Conservation (phyloP, 176 grass and related monocot species). For the Oryza brachyantha region DNA sequence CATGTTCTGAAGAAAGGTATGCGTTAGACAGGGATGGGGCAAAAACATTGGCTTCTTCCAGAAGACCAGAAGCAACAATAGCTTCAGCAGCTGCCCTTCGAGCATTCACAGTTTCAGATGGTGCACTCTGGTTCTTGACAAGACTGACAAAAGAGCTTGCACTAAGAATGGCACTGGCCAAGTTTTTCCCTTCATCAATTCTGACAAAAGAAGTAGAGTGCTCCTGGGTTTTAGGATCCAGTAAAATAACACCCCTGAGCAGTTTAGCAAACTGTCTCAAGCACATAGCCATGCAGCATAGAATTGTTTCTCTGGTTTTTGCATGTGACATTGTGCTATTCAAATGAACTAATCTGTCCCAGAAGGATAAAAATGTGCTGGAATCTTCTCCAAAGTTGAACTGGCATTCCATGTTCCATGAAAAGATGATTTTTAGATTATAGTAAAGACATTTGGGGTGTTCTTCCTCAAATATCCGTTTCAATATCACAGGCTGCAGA, state of each 20-base stretch:
- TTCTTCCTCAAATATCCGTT: slow-evolving; percentile 67
- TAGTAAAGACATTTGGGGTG: slow-evolving; percentile 90
- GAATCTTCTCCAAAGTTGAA: slow-evolving; percentile 50
- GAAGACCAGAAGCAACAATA: slow-evolving; percentile 75
- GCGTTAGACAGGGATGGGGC: slow-evolving; percentile 49
- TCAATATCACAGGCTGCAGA: slow-evolving; percentile 57
- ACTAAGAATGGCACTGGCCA: slow-evolving; percentile 39
- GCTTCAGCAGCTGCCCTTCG: slow-evolving; percentile 69
- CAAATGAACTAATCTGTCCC: slow-evolving; percentile 84
- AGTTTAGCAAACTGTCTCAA: slow-evolving; percentile 68
- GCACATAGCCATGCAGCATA: slow-evolving; percentile 92
- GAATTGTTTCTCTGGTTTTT: slow-evolving; percentile 77
- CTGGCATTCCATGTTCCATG: slow-evolving; percentile 57
- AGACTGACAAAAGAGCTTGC: slow-evolving; percentile 62
- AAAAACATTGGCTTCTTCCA: slow-evolving; percentile 54
- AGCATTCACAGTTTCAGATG: slow-evolving; percentile 80
- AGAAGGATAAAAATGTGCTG: slow-evolving; percentile 53
- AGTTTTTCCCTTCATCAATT: slow-evolving; percentile 33
- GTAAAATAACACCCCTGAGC: slow-evolving; percentile 36
- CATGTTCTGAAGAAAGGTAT: slow-evolving; percentile 38
- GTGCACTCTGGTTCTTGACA: slow-evolving; percentile 61
- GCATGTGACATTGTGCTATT: slow-evolving; percentile 52
- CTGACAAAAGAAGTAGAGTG: slow-evolving; percentile 25
- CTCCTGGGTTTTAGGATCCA: slow-evolving; percentile 28
- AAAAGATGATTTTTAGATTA: slow-evolving; percentile 80